Base-by-base conservation (phyloP, 805 yeast genomes). In the Clavispora carvajalis region DNA sequence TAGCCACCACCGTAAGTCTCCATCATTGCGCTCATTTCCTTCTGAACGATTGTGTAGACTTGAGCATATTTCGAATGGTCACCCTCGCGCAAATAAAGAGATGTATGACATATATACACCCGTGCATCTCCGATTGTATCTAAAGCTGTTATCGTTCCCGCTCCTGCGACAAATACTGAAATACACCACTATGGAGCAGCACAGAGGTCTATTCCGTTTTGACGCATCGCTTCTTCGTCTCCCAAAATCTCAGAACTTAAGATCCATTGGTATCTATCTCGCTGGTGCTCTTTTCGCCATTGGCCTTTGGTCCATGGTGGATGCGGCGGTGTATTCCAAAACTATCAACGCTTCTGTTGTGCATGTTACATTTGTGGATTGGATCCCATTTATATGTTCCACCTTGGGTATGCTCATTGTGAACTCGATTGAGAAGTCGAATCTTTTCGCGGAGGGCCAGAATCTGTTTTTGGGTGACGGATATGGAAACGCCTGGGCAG, bases 371-470 rank as follows among this genome's bases (percentile, higher is more conserved):
- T 86, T 91, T 57, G 82, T 87, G 30, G 99, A 91, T 65, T 91
- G 99, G 99, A 79, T 93, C 38, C 99, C 99, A 4, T 80, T 85
- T 48, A 74, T 91, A 22, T 85, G 96, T 51, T 82, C 95, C 6
- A 79, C 95, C 0, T 60, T 89, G 25, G 99, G 99, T 2, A 90
- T 90, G 87, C 67, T 90, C 33, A 81, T 89, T 41, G 79, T 84
- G 47, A 84, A 82, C 51, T 74, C 83, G 22, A 81, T 84, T 31
- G 90, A 83, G 51, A 83, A 83, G 58, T 67, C 79, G 30, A 77
- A 79, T 39, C 68, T 80, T 69, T 73, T 73, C 52, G 54, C 56
- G 51, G 67, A 62, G 50, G 53, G 55, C 37, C 61, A 59, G 47
- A 60, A 59, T 40, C 58, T 66, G 49, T 62, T 67, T 64, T 53